Evolutionary conservation across 2,329 filamentous ascomycete genomes (phyloP).

Genomic region (Colletotrichum incanum): DNA sequence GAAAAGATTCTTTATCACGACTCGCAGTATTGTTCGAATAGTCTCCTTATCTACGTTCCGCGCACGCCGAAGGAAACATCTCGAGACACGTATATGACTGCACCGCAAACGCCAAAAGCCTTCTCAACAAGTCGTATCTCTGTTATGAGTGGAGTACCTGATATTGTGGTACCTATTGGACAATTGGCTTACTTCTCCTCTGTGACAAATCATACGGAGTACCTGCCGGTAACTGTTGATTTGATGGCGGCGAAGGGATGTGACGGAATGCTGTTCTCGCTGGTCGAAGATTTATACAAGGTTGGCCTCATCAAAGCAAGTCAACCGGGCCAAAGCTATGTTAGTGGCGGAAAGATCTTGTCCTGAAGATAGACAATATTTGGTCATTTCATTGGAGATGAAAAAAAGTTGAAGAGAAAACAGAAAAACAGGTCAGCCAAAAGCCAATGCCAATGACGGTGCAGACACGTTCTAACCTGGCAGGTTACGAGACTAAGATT

Average conservation of each 20-base stretch:
- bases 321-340: conserved; percentile 54
- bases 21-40: conserved; percentile 33
- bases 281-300: conserved; percentile 66
- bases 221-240: conserved; percentile 70
- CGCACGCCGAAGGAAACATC: neutral
- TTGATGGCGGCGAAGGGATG: conserved; percentile 72
- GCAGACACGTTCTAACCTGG: too few relatives aligned
- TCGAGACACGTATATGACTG: conserved; percentile 11
- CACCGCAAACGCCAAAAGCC: conserved; percentile 43
- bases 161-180: conserved; percentile 59
- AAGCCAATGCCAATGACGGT: too few relatives aligned
- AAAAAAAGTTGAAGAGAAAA: too few relatives aligned
- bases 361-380: neutral
- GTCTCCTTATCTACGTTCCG: conserved; percentile 21
- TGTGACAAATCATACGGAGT: conserved; percentile 63
- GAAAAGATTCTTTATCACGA: conserved; percentile 57
- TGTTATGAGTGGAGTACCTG: conserved; percentile 55
- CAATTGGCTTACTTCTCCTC: conserved; percentile 52
- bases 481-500: too few relatives aligned
- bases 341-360: conserved; percentile 46
- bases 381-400: too few relatives aligned
- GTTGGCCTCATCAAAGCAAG: conserved; percentile 65
- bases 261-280: conserved; percentile 70
- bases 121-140: conserved; percentile 57
- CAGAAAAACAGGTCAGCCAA: too few relatives aligned